Percentiles rank a stretch among this genome's conserved stretches.
Evolutionary conservation across 768 basidiomycete species (phyloP).

Genomic region (Psilocybe tampanensis): DNA sequence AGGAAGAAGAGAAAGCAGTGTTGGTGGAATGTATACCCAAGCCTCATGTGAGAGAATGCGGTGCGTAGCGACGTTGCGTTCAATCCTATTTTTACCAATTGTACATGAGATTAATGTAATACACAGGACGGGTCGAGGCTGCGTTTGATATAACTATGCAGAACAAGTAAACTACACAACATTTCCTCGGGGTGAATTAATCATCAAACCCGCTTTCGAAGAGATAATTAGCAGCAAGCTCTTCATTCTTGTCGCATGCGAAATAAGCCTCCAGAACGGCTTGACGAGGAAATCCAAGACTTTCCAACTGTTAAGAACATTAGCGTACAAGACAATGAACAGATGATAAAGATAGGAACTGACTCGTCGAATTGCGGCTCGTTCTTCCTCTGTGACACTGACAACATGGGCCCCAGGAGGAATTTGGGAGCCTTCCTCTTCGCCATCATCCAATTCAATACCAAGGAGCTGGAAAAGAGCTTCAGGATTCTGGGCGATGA

Average conservation of each 20-base stretch:
- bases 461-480: constrained; percentile 66
- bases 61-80: constrained; percentile 4
- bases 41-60: no score
- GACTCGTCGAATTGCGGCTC: constrained; percentile 87
- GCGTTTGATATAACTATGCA: neutral
- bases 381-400: constrained; percentile 84
- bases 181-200: constrained; percentile 5
- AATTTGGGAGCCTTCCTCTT: constrained; percentile 41
- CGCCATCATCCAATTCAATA: constrained; percentile 40
- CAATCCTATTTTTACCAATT: neutral
- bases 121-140: neutral
- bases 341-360: constrained; percentile 29
- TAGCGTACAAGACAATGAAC: neutral
- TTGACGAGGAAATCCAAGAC: constrained; percentile 84
- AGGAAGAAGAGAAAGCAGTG: neutral
- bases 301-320: constrained; percentile 63
- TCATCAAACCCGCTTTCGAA: constrained; percentile 74
- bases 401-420: constrained; percentile 64
- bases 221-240: constrained; percentile 91
- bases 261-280: constrained; percentile 89
- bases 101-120: neutral
- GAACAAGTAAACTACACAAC: constrained; percentile 1
- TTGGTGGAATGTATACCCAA: no score
- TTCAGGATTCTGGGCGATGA: constrained; percentile 73
- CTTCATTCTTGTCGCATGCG: constrained; percentile 96